phyloP scores from a whole-genome alignment of 306 rosid species.

The Coriaria nepalensis region DNA sequence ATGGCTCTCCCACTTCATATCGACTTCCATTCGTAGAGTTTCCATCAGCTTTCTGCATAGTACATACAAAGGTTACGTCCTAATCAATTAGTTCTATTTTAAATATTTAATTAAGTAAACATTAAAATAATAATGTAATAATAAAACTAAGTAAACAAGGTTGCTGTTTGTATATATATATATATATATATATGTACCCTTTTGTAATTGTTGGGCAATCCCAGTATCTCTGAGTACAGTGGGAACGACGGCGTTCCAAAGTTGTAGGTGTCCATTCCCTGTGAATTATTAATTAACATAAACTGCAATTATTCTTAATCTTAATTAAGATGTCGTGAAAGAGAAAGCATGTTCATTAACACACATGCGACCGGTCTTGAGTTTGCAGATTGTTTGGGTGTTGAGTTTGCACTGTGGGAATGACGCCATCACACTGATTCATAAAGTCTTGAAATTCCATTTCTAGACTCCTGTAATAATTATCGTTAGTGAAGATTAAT shows the following conservation, averaged over 20 bases:
- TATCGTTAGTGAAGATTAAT: no score
- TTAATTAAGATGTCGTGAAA: no score
- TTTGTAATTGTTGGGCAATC: background rate
- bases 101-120: no score
- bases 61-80: background rate
- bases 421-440: background rate
- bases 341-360: no score
- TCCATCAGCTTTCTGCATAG: background rate
- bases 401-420: slow-evolving; percentile 3
- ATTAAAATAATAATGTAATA: no score
- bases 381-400: background rate
- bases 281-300: background rate
- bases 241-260: slow-evolving; percentile 5
- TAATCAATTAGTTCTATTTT: background rate
- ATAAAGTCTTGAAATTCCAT: slow-evolving; percentile 2
- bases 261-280: slow-evolving; percentile 6
- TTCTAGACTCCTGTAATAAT: slow-evolving; percentile 3
- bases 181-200: background rate
- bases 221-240: background rate
- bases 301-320: no score
- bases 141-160: background rate
- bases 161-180: background rate
- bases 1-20: background rate
- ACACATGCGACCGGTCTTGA: no score
- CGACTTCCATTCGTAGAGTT: background rate